Base-by-base conservation (phyloP, 768 basidiomycete genomes). In the Crepidotus variabilis region DNA sequence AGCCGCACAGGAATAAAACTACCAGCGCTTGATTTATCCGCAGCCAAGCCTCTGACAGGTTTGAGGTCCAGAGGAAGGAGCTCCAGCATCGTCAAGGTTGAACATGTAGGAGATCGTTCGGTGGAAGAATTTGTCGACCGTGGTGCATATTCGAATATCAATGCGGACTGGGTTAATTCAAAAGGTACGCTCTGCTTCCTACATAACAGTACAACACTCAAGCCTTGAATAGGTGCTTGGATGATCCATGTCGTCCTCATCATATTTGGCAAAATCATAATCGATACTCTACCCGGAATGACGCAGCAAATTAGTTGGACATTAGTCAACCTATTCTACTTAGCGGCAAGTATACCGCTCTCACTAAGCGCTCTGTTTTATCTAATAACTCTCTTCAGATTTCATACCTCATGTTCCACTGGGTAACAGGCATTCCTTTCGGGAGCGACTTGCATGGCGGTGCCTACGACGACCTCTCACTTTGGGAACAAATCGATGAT, bases 401-500 rank as follows among this genome's bases (percentile, higher is more conserved):
- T n/a, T 92, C 94, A 10, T 98, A 96, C 75, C 80, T 98, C 59
- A 95, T 98, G 91, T 98, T 98, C 78, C 96, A 98, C 69, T 93
- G 92, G 82, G 94, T 94, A 50, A 98, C 94, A 8, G 96, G 96
- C 53, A 94, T 96, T 45, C 96, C 96, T 7, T 98, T 98, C 70
- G 88, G 94, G 65, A 87, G 84, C 55, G 86, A 90, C 58, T 75
- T 88, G 46, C 90, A 92, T 63, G 88, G 87, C 10, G 97, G 97
- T 21, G 97, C 94, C 11, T 99, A 96, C 72, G 97, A 98, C 69
- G 93, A 98, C 64, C 81, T 98, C 49, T 98, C 97, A 0, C 77
- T 99, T 28, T 99, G 97, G 97, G 97, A 99, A 68, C 97, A 99
- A 78, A 99, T 99, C 50, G 97, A 99, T 71, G 90, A 92, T 50